A percentile compares a stretch with the other conserved stretches of the same genome.
Evolutionary conservation across 495 filamentous ascomycete genomes (phyloP).

Genomic region (Jackrogersella minutella): DNA sequence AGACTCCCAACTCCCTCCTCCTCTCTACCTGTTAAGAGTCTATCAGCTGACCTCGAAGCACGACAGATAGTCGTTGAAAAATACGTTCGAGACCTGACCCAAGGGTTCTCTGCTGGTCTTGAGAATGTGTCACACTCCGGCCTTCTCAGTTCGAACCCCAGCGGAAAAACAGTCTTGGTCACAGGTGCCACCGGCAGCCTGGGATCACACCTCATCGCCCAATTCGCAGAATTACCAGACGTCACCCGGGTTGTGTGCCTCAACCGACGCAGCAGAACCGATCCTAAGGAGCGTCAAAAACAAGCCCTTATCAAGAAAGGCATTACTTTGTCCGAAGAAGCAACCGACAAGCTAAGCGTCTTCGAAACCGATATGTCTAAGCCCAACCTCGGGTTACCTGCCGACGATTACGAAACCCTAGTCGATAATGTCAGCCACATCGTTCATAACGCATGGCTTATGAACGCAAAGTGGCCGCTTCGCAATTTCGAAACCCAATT

Average conservation of each 20-base stretch:
- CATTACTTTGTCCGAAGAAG: slow-evolving; percentile 35
- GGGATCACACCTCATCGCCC: slow-evolving; percentile 58
- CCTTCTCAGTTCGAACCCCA: slow-evolving; percentile 28
- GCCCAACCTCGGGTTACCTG: slow-evolving; percentile 57
- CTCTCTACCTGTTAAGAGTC: slow-evolving; percentile 37
- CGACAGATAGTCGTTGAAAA: slow-evolving; percentile 43
- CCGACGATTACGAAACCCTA: slow-evolving; percentile 50
- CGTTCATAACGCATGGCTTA: slow-evolving; percentile 67
- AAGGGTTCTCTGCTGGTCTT: slow-evolving; percentile 32
- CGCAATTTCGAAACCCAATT: slow-evolving; percentile 59
- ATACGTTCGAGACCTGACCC: slow-evolving; percentile 30
- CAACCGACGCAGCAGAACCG: slow-evolving; percentile 50
- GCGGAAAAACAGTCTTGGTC: slow-evolving; percentile 55
- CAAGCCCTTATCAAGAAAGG: slow-evolving; percentile 49
- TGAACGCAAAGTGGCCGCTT: slow-evolving; percentile 56
- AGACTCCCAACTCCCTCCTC: slow-evolving; percentile 28
- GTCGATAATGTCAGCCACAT: slow-evolving; percentile 59
- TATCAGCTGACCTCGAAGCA: slow-evolving; percentile 37
- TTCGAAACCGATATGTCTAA: slow-evolving; percentile 58
- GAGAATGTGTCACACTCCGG: background rate
- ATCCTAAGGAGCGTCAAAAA: slow-evolving; percentile 48
- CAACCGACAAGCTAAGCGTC: slow-evolving; percentile 43
- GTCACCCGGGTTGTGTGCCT: slow-evolving; percentile 57
- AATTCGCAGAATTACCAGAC: slow-evolving; percentile 39
- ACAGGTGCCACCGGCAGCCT: slow-evolving; percentile 63